Conservation (phyloP, 129 eudicot species). For the Sambucus nigra region DNA sequence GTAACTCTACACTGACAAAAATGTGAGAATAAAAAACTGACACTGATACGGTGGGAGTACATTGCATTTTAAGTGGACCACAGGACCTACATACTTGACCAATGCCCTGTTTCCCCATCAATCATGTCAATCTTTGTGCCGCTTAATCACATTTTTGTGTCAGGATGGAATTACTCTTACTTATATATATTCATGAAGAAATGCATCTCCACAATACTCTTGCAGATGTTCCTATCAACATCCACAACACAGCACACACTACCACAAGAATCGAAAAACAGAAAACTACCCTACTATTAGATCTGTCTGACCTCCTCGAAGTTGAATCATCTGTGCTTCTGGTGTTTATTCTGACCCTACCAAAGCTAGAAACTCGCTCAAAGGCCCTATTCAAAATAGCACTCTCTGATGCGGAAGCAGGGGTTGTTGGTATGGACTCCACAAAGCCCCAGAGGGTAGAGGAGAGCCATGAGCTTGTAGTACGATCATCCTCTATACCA, state of each 20-base stretch:
- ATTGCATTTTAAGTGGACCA: no score
- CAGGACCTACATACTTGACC: no score
- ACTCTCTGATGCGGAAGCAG: slow-evolving; percentile 81
- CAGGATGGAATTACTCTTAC: not conserved
- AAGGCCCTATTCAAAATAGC: slow-evolving; percentile 49
- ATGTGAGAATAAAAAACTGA: no score
- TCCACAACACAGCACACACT: slow-evolving; percentile 44
- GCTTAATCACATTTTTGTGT: no score
- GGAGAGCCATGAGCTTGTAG: slow-evolving; percentile 49
- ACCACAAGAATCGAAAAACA: slow-evolving; percentile 39
- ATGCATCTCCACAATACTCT: slow-evolving; percentile 18
- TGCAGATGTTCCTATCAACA: slow-evolving; percentile 32
- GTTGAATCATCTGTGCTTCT: slow-evolving; percentile 21
- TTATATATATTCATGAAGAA: slow-evolving; percentile 16
- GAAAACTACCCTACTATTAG: slow-evolving; percentile 21
- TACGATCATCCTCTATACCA: slow-evolving; percentile 25
- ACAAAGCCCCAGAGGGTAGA: slow-evolving; percentile 72
- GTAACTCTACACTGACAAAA: no score
- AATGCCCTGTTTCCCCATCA: no score
- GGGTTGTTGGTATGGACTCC: slow-evolving; percentile 88
- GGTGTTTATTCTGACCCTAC: slow-evolving; percentile 27
- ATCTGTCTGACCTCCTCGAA: slow-evolving; percentile 5
- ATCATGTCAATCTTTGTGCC: no score
- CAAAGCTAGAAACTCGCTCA: slow-evolving; percentile 73
- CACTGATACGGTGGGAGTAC: no score